These are phyloP conservation scores for Periglandula ipomoeae DNA, from an alignment of 2,329 filamentous ascomycete genomes.

Conservation along the genomic window DNA sequence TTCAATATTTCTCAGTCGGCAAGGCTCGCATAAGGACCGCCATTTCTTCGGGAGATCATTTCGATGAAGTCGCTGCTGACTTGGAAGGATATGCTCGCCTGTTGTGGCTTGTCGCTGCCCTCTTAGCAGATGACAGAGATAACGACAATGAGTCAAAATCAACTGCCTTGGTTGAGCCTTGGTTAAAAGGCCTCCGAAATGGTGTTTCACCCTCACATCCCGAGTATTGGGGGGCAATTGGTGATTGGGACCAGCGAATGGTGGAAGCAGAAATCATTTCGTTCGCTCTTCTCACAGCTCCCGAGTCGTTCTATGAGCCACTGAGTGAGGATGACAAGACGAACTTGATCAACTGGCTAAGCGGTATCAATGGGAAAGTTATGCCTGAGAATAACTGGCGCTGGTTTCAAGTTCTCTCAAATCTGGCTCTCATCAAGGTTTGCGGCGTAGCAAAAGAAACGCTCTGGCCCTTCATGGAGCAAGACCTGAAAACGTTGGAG, in stretches of 20 bases:
- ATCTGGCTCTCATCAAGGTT: constrained; percentile 33
- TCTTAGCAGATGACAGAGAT: constrained; percentile 26
- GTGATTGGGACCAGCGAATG: constrained; percentile 41
- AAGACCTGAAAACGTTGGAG: constrained; percentile 34
- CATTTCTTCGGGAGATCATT: constrained; percentile 28
- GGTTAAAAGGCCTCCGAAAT: constrained; percentile 21
- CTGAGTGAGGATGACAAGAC: constrained; percentile 19
- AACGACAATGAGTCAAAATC: constrained; percentile 1
- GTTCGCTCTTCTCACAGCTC: constrained; percentile 36
- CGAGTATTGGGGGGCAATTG: constrained; percentile 39
- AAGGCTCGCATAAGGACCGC: constrained; percentile 28
- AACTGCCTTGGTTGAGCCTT: constrained; percentile 14
- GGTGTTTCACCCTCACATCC: constrained; percentile 24
- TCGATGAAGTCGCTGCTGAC: constrained; percentile 35
- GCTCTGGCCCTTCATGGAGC: constrained; percentile 27
- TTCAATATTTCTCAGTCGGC: constrained; percentile 22
- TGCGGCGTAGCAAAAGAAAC: constrained; percentile 27
- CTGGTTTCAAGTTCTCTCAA: constrained; percentile 43
- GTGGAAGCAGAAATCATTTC: constrained; percentile 44
- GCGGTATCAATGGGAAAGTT: constrained; percentile 30
- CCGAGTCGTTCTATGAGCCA: constrained; percentile 23
- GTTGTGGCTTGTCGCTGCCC: constrained; percentile 24
- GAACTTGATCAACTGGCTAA: constrained; percentile 32
- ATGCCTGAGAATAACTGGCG: constrained; percentile 43
- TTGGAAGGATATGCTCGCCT: constrained; percentile 35